These are phyloP conservation scores for Penicillium crustosum DNA, from an alignment of 2,329 filamentous ascomycete species.

Conservation along the genomic window DNA sequence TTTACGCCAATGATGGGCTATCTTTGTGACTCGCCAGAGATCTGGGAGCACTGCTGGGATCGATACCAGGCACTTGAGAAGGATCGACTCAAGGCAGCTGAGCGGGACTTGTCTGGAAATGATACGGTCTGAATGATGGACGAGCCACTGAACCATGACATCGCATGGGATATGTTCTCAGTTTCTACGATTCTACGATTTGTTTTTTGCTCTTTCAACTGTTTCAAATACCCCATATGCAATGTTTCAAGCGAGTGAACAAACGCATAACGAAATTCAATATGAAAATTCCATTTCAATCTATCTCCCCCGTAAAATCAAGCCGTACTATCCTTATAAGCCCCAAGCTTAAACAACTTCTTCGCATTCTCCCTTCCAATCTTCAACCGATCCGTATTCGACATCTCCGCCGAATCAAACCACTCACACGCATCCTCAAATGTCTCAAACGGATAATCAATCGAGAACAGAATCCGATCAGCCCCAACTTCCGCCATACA, in stretches of 20 bases:
- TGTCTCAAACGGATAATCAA: conserved; percentile 45
- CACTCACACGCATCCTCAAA: conserved; percentile 46
- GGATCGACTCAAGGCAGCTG: neutral
- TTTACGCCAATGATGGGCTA: conserved; percentile 13
- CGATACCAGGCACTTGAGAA: neutral
- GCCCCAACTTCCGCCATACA: conserved; percentile 42
- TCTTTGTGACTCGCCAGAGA: conserved; percentile 11
- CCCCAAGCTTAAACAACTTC: conserved; percentile 41
- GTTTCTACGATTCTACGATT: neutral
- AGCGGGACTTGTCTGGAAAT: neutral
- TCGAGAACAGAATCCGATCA: conserved; percentile 44
- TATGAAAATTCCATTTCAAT: neutral
- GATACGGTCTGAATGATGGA: neutral
- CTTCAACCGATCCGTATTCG: conserved; percentile 38
- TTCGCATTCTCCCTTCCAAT: conserved; percentile 51
- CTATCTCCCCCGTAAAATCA: conserved; percentile 1
- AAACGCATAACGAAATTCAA: neutral
- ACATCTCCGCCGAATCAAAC: conserved; percentile 45
- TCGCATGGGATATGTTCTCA: neutral
- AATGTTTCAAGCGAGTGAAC: neutral
- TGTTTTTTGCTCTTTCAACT: neutral
- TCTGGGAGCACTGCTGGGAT: conserved; percentile 11
- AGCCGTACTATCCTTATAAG: conserved; percentile 35
- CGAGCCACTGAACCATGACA: neutral
- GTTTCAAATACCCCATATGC: neutral